phyloP scores from a whole-genome alignment of 306 rosid species.

The Albizia julibrissin region DNA sequence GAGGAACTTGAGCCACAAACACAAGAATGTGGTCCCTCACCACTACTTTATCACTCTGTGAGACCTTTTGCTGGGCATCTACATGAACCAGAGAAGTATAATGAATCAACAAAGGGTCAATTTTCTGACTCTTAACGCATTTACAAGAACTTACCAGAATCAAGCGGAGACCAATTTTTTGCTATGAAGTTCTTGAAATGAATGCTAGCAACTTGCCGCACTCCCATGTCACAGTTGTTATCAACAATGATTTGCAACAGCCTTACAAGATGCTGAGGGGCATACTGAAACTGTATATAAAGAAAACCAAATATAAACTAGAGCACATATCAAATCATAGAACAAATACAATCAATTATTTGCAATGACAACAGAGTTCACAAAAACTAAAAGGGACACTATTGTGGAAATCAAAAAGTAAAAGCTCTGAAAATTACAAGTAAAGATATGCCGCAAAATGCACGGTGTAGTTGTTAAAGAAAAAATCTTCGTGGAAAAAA shows the following conservation, averaged over 20 bases:
- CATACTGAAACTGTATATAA: slow-evolving; percentile 4
- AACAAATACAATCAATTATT: neutral
- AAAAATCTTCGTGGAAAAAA: neutral
- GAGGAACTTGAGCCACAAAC: neutral
- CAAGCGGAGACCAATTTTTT: neutral
- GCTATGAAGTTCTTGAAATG: slow-evolving; percentile 3
- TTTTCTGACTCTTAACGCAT: neutral
- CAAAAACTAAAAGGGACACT: neutral
- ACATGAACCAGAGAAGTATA: neutral
- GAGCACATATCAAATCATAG: neutral
- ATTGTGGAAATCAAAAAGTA: neutral
- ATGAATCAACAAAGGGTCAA: neutral
- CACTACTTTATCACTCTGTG: neutral
- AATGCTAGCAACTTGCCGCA: slow-evolving; percentile 9
- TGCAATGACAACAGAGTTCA: neutral
- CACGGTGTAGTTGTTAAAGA: neutral
- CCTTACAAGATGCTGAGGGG: neutral
- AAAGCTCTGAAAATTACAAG: neutral
- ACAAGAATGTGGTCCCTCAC: slow-evolving; percentile 6
- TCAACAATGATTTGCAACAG: neutral
- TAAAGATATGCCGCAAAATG: neutral
- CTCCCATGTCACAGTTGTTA: neutral
- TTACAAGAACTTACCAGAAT: neutral
- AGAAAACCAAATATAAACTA: neutral
- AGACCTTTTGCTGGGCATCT: slow-evolving; percentile 3